Evolutionary conservation across 139 green algal species (phyloP).

Genomic region (Tetratostichococcus sp.): DNA sequence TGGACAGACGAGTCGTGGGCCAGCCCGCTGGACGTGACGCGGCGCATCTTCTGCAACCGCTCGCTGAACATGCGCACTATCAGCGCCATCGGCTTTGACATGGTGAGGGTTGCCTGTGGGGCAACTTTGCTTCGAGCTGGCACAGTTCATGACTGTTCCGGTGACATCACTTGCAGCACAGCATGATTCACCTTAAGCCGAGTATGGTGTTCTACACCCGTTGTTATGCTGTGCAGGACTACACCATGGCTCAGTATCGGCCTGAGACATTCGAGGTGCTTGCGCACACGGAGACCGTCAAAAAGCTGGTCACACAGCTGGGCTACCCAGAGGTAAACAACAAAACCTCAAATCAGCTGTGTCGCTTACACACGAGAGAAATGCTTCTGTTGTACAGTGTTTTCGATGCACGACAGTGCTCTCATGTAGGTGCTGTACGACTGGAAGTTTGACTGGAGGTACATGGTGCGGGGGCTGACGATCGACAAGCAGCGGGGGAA

Average conservation of each 20-base stretch:
- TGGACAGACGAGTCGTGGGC: constrained; percentile 37
- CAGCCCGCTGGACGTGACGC: constrained; percentile 30
- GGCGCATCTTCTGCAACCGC: constrained; percentile 93
- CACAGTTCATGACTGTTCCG: neutral
- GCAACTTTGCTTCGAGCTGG: no score
- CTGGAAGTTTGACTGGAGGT: constrained; percentile 84
- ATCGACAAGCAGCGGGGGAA: constrained; percentile 90
- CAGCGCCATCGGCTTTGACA: constrained; percentile 28
- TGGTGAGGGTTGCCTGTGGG: no score
- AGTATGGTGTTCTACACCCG: no score
- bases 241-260: constrained; percentile 80
- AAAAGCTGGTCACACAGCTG: constrained; percentile 81
- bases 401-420: no score
- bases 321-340: constrained; percentile 67
- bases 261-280: constrained; percentile 93
- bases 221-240: constrained; percentile 83
- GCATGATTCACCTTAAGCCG: no score
- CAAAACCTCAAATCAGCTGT: no score
- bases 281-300: constrained; percentile 73
- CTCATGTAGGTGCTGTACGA: constrained; percentile 35
- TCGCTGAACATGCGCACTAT: constrained; percentile 91
- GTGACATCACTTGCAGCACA: no score
- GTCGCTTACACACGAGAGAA: no score
- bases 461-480: constrained; percentile 84
- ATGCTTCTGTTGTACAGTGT: neutral